Evolutionary conservation across 2,329 filamentous ascomycete species (phyloP).

Genomic region (Septoria petroselini): DNA sequence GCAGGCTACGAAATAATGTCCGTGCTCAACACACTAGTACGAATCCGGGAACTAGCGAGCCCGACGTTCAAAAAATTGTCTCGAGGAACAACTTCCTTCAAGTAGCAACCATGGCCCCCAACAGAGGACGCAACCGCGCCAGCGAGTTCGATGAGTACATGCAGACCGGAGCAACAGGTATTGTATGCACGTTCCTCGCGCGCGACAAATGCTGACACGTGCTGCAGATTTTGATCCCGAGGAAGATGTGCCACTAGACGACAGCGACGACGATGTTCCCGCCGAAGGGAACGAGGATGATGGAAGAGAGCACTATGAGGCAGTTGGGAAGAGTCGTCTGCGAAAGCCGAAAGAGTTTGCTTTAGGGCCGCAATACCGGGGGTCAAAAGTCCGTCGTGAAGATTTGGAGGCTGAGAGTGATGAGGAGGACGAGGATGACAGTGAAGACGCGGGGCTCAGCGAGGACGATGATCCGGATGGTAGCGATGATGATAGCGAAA

Average conservation of each 20-base stretch:
- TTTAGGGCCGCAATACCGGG: constrained; percentile 77
- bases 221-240: constrained; percentile 77
- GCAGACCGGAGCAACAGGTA: constrained; percentile 34
- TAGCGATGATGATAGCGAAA: constrained; percentile 37
- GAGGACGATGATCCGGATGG: constrained; percentile 34
- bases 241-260: constrained; percentile 46
- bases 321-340: constrained; percentile 79
- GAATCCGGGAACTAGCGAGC: too few species aligned
- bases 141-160: constrained; percentile 33
- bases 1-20: too few species aligned
- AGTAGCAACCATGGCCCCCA: constrained; percentile 27
- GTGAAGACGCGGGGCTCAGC: constrained; percentile 30
- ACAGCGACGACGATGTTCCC: constrained; percentile 53
- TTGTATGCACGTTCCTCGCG: constrained; percentile 5
- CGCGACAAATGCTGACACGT: constrained; percentile 4
- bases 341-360: constrained; percentile 66
- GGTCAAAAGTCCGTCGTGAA: constrained; percentile 69
- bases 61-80: too few species aligned
- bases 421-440: constrained; percentile 50
- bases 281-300: constrained; percentile 51
- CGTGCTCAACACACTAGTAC: too few species aligned
- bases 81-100: too few species aligned
- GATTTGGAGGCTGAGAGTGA: constrained; percentile 59
- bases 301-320: constrained; percentile 82
- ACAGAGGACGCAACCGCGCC: constrained; percentile 31